Percentiles rank a stretch among this genome's conserved stretches.
phyloP scores from a whole-genome alignment of 148 eudicot genomes.

The Simmondsia chinensis region DNA sequence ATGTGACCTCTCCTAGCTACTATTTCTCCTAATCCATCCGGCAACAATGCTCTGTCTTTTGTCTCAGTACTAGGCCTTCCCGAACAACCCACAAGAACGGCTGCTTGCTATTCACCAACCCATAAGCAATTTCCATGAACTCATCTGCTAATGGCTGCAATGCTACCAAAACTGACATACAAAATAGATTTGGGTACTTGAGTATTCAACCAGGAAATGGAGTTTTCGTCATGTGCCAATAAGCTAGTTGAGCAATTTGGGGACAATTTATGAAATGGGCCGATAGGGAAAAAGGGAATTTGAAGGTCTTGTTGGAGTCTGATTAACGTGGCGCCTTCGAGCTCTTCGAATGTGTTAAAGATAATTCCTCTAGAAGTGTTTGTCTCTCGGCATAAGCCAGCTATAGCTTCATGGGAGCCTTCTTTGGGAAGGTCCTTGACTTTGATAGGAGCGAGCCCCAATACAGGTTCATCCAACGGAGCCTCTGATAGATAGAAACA shows the following conservation, averaged over 20 bases:
- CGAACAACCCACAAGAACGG: slow-evolving; percentile 44
- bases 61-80: slow-evolving; percentile 19
- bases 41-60: neutral
- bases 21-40: neutral
- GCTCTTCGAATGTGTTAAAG: slow-evolving; percentile 25
- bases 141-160: slow-evolving; percentile 17
- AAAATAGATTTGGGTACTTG: slow-evolving; percentile 28
- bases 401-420: slow-evolving; percentile 7
- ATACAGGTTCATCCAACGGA: slow-evolving; percentile 11
- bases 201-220: slow-evolving; percentile 27
- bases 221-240: slow-evolving; percentile 12
- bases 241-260: slow-evolving; percentile 17
- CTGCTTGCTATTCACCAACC: slow-evolving; percentile 25
- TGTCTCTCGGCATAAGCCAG: slow-evolving; percentile 7
- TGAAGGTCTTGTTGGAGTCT: slow-evolving; percentile 5
- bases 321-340: slow-evolving; percentile 16
- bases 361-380: slow-evolving; percentile 20
- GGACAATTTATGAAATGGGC: slow-evolving; percentile 28
- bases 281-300: slow-evolving; percentile 27
- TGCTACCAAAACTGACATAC: slow-evolving; percentile 39
- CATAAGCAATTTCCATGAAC: slow-evolving; percentile 30
- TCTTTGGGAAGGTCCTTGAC: slow-evolving; percentile 19
- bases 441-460: slow-evolving; percentile 18
- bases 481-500: neutral
- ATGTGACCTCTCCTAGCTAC: slow-evolving; percentile 22